Percentiles rank a stretch among this genome's conserved stretches.
phyloP scores from a whole-genome alignment of 2,329 filamentous ascomycete species.

The Neobulgaria alba region DNA sequence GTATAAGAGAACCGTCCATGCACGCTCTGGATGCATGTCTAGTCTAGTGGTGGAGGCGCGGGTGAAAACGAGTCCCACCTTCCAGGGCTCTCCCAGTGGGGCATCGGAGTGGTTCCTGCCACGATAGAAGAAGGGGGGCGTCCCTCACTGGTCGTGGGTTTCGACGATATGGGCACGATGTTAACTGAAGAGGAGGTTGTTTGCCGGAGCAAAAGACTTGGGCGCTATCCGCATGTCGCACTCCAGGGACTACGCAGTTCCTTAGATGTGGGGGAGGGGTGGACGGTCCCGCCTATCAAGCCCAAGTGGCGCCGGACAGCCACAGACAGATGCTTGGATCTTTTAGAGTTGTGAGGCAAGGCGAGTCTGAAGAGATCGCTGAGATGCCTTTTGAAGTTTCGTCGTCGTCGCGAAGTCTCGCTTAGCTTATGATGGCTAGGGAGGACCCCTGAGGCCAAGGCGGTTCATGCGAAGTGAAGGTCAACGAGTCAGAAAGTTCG shows the following conservation, averaged over 20 bases:
- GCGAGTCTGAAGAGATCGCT: slow-evolving; percentile 21
- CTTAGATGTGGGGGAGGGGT: no score
- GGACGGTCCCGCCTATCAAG: slow-evolving; percentile 3
- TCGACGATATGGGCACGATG: slow-evolving; percentile 10
- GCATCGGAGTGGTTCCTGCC: slow-evolving; percentile 10
- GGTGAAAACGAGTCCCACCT: slow-evolving; percentile 17
- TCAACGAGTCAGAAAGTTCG: slow-evolving; percentile 7
- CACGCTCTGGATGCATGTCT: slow-evolving; percentile 12
- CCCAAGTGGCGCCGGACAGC: slow-evolving; percentile 11
- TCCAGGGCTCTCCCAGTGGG: slow-evolving; percentile 12
- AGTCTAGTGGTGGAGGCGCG: slow-evolving; percentile 21
- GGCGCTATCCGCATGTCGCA: no score
- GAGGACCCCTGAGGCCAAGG: slow-evolving; percentile 9
- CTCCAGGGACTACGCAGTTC: no score
- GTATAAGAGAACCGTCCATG: slow-evolving; percentile 26
- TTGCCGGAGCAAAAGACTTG: slow-evolving; percentile 9
- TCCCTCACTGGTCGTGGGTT: slow-evolving; percentile 13
- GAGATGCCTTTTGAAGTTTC: slow-evolving; percentile 24
- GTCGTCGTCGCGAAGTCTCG: slow-evolving; percentile 25
- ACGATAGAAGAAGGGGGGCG: slow-evolving; percentile 10
- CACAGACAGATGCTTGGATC: slow-evolving; percentile 8
- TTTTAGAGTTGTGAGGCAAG: slow-evolving; percentile 13
- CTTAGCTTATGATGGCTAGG: slow-evolving; percentile 18
- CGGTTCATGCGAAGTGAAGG: slow-evolving; percentile 15
- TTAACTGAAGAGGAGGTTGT: slow-evolving; percentile 5